Percentiles rank a stretch among this genome's conserved stretches.
These are phyloP conservation scores for Neonectria neomacrospora DNA, from an alignment of 2,329 filamentous ascomycete genomes.

Conservation along the genomic window DNA sequence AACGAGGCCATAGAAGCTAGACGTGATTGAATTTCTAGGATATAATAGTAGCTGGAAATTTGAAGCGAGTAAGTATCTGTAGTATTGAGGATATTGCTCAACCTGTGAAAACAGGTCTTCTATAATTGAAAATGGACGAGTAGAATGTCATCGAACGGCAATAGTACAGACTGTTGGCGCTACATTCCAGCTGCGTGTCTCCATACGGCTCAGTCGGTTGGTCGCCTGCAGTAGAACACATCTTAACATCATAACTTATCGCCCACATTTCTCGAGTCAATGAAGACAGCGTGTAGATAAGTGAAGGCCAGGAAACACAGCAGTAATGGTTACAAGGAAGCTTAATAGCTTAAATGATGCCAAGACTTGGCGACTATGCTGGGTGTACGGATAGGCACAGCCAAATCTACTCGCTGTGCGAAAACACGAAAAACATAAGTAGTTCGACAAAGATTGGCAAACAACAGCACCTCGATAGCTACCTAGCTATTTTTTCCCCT, in stretches of 20 bases:
- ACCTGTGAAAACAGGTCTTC: not conserved
- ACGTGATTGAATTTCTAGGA: not conserved
- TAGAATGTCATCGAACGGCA: not conserved
- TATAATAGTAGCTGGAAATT: not conserved
- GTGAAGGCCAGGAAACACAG: not conserved
- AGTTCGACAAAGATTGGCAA: too few species aligned
- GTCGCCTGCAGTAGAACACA: not conserved
- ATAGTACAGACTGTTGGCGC: not conserved
- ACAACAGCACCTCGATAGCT: too few species aligned
- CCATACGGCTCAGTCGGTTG: not conserved
- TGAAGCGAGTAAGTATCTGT: not conserved
- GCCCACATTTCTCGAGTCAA: not conserved
- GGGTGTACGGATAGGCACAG: not conserved
- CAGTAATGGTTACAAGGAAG: not conserved
- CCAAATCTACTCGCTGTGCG: not conserved
- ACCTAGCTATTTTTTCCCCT: too few species aligned
- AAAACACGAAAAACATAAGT: too few species aligned
- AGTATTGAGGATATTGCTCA: not conserved
- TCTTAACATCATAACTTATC: not conserved
- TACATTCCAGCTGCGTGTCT: not conserved
- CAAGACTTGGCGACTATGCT: not conserved
- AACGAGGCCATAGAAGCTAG: not conserved
- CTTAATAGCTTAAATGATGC: slow-evolving; percentile 4
- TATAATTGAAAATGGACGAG: not conserved
- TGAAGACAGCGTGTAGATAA: not conserved